Conservation (phyloP, 23 red algal species). For the Pyropia yezoensis region DNA sequence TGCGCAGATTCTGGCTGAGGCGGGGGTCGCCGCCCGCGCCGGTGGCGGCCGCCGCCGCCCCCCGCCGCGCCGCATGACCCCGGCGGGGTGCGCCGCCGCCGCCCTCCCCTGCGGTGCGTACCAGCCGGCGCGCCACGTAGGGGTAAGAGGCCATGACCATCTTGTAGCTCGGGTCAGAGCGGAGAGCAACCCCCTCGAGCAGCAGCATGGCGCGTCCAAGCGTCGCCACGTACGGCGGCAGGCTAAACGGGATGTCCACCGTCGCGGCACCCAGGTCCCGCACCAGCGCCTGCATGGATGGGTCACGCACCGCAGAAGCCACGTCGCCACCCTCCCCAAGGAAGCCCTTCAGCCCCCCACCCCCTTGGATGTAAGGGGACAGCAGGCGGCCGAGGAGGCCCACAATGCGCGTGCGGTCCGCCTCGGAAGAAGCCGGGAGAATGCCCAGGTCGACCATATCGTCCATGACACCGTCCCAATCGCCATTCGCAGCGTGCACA, state of each 20-base stretch:
- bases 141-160: conserved; percentile 31
- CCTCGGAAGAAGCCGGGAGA: conserved; percentile 6
- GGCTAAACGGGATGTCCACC: conserved; percentile 29
- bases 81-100: too few relatives aligned
- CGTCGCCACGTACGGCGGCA: conserved; percentile 31
- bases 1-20: too few relatives aligned
- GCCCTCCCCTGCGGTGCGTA: conserved; percentile 1
- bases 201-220: conserved; percentile 13
- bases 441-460: conserved; percentile 40
- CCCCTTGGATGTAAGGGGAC: conserved; percentile 20
- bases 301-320: background rate
- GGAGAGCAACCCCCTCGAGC: conserved; percentile 42
- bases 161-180: conserved; percentile 28
- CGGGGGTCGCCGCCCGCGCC: too few relatives aligned
- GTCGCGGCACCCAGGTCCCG: conserved; percentile 19
- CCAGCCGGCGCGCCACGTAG: conserved; percentile 25
- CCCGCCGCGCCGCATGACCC: too few relatives aligned
- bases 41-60: too few relatives aligned
- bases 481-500: conserved; percentile 45
- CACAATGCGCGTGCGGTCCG: conserved; percentile 10
- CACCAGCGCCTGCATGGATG: conserved; percentile 18
- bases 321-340: background rate
- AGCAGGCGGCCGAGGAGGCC: conserved; percentile 21
- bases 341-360: conserved; percentile 23
- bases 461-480: conserved; percentile 29